These are phyloP conservation scores for Aschersonia sp. DNA, from an alignment of 2,329 filamentous ascomycete genomes.

Conservation along the genomic window DNA sequence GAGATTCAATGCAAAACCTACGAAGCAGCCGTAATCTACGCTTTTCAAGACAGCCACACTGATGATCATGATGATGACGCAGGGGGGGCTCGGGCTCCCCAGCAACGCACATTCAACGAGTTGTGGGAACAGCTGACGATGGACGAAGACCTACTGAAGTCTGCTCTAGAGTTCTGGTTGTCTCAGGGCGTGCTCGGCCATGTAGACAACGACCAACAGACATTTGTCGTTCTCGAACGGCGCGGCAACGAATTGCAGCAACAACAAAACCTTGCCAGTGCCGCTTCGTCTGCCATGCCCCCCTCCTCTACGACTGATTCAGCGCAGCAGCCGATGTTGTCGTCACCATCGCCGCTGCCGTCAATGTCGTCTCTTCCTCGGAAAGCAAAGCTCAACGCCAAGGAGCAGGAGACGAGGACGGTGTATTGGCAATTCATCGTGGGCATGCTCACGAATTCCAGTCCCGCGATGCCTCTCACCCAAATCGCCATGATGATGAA, in stretches of 20 bases:
- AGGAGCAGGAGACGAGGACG: conserved; percentile 42
- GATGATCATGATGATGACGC: conserved; percentile 23
- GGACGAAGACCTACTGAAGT: conserved; percentile 55
- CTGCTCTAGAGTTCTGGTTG: conserved; percentile 60
- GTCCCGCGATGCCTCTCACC: conserved; percentile 60
- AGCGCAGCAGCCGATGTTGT: neutral
- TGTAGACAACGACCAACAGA: conserved; percentile 25
- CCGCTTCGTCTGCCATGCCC: conserved; percentile 1
- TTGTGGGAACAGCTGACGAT: conserved; percentile 49
- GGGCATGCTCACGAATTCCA: conserved; percentile 89
- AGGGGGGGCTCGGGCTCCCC: conserved; percentile 18
- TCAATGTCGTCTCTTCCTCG: conserved; percentile 23
- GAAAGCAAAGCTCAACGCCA: conserved; percentile 44
- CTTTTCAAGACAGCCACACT: conserved; percentile 34
- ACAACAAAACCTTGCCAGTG: conserved; percentile 7
- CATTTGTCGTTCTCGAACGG: conserved; percentile 55
- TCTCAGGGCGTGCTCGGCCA: conserved; percentile 50
- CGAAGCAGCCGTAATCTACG: conserved; percentile 77
- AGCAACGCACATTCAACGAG: conserved; percentile 33
- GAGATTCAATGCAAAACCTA: conserved; percentile 63
- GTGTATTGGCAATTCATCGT: conserved; percentile 88
- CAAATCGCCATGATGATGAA: conserved; percentile 91
- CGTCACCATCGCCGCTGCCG: too few relatives aligned
- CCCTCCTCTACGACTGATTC: neutral
- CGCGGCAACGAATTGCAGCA: conserved; percentile 21